Conservation (phyloP, 192 early-diverging fungal species). For the Backusella mclennaniae region DNA sequence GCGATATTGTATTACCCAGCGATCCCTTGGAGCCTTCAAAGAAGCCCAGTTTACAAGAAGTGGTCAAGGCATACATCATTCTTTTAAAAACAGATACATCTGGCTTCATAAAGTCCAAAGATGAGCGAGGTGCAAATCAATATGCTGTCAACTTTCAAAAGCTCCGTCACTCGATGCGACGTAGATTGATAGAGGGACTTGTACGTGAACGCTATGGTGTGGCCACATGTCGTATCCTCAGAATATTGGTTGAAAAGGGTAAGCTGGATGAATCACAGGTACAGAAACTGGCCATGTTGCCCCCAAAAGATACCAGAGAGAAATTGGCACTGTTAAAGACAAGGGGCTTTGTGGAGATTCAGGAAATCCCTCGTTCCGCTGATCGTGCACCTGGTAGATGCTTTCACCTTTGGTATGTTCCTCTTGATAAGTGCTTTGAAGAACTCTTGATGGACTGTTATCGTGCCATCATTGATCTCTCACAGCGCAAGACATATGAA, state of each 20-base stretch:
- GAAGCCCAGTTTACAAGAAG: slow-evolving; percentile 29
- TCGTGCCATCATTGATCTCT: slow-evolving; percentile 56
- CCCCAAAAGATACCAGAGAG: slow-evolving; percentile 60
- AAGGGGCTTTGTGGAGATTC: slow-evolving; percentile 43
- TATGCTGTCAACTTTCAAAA: slow-evolving; percentile 60
- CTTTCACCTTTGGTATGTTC: slow-evolving; percentile 69
- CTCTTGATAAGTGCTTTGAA: slow-evolving; percentile 46
- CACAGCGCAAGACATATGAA: slow-evolving; percentile 54
- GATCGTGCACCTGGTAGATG: slow-evolving; percentile 76
- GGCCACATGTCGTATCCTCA: slow-evolving; percentile 57
- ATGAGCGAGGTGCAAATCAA: slow-evolving; percentile 57
- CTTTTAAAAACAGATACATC: slow-evolving; percentile 52
- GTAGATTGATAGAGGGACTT: slow-evolving; percentile 52
- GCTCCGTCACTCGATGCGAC: slow-evolving; percentile 52
- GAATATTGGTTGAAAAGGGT: slow-evolving; percentile 67
- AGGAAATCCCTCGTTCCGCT: slow-evolving; percentile 68
- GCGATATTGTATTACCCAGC: slow-evolving; percentile 18
- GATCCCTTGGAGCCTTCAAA: slow-evolving; percentile 15
- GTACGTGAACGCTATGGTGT: slow-evolving; percentile 61
- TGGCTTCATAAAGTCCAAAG: slow-evolving; percentile 54
- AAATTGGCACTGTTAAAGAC: slow-evolving; percentile 54
- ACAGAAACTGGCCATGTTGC: slow-evolving; percentile 65
- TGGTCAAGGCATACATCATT: slow-evolving; percentile 59
- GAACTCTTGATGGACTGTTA: slow-evolving; percentile 51
- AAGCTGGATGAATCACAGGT: slow-evolving; percentile 76